Evolutionary conservation across 495 filamentous ascomycete species (phyloP), one percentile per base, ranked within the genome.

Genomic region (Penicillium maclennaniae): DNA sequence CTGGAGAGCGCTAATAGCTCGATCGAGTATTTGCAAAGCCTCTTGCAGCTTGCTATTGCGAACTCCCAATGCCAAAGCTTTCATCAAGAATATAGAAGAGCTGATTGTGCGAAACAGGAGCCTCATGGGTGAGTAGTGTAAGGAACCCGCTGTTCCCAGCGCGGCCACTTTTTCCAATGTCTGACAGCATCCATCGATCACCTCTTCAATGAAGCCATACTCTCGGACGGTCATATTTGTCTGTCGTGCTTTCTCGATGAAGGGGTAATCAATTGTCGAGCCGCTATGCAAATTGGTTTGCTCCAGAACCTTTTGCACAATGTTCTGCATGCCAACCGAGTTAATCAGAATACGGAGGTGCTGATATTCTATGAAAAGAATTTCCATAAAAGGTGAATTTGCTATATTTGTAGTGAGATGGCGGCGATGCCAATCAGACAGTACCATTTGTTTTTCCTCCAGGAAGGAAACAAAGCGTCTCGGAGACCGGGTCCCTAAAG

Each of bases 71-170:
- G 65, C 67, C 14, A 76, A 53, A 8, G 69, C 67, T 59, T 76
- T 76, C 43, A 76, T 61, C 1, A 74, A 55, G 41, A 69, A 76
- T 47, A 76, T 69, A 0, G 68, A 70, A 4, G 67, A 63, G 12
- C 65, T 69, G 9, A 68, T 71, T n/a, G 69, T 69, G 21, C 71
- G 65, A 3, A 70, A 63, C 41, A 74, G 66, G 20, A 69, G 57
- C 2, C 72, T 62, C 45, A 74, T 64, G 0, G 71, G 72, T 6
- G 63, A 62, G 55, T 64, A 76, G n/a, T 57, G 58, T 10, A 72
- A 39, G 12, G 28, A 50, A 27, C 36, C 46, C 15, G 53, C 43
- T 8, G 23, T 43, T 10, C 41, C 51, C 7, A 59, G 37, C 12
- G 16, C 16, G 23, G 55, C 51, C 23, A 66, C 58, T 36, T 58